phyloP scores from a whole-genome alignment of 2,329 filamentous ascomycete species.

The Zymoseptoria brevis region DNA sequence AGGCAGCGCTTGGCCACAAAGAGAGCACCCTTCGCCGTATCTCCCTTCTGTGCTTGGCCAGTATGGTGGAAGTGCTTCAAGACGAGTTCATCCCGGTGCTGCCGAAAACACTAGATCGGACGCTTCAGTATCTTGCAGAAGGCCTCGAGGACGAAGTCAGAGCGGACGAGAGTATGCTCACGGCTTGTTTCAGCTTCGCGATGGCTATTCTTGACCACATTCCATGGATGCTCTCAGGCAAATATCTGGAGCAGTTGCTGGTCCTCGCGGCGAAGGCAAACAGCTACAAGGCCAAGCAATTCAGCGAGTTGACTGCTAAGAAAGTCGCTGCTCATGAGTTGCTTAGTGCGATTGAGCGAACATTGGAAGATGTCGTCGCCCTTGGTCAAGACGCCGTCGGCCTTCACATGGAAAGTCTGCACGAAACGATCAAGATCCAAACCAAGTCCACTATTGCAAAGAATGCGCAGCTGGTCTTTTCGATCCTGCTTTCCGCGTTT shows the following conservation, averaged over 20 bases:
- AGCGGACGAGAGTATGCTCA: constrained; percentile 5
- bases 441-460: constrained; percentile 71
- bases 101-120: constrained; percentile 63
- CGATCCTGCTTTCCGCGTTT: constrained; percentile 48
- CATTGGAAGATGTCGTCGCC: constrained; percentile 55
- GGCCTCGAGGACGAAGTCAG: constrained; percentile 51
- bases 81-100: constrained; percentile 80
- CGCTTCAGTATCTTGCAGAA: constrained; percentile 61
- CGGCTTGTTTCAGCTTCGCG: constrained; percentile 58
- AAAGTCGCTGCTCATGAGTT: constrained; percentile 70
- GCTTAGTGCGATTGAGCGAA: constrained; percentile 63
- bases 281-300: constrained; percentile 34
- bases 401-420: constrained; percentile 44
- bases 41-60: constrained; percentile 82
- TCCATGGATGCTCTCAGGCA: constrained; percentile 78
- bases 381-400: constrained; percentile 42
- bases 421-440: constrained; percentile 65
- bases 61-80: constrained; percentile 77
- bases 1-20: constrained; percentile 65
- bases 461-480: constrained; percentile 61
- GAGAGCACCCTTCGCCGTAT: constrained; percentile 69
- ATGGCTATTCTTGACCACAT: constrained; percentile 72
- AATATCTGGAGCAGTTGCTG: constrained; percentile 65
- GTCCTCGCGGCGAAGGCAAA: constrained; percentile 61
- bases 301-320: constrained; percentile 66